phyloP scores from a whole-genome alignment of 129 eudicot species.

The Flaveria linearis region DNA sequence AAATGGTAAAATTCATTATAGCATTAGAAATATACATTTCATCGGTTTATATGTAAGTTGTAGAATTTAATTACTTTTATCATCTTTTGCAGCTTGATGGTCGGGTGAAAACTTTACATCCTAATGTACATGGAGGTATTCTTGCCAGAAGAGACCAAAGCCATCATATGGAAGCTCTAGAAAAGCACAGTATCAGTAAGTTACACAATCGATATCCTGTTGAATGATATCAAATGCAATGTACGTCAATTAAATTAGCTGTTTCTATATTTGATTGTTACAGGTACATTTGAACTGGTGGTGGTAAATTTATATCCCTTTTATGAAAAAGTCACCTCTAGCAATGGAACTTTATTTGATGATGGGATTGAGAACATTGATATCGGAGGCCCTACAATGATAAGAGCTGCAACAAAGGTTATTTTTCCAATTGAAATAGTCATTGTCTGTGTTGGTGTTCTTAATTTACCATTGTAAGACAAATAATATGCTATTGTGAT shows the following conservation, averaged over 20 bases:
- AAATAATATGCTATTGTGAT: not conserved
- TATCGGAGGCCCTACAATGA: constrained; percentile 99
- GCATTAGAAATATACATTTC: constrained; percentile 4
- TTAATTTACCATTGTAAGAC: not conserved
- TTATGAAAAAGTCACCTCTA: constrained; percentile 78
- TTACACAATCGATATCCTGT: constrained; percentile 2
- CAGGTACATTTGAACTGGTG: constrained; percentile 93
- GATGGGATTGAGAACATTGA: constrained; percentile 97
- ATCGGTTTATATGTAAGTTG: not conserved
- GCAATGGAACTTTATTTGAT: constrained; percentile 64
- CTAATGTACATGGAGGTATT: constrained; percentile 87
- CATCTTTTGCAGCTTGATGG: constrained; percentile 84
- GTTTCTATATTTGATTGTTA: not conserved
- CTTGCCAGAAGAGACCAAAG: constrained; percentile 95
- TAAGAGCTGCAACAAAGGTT: constrained; percentile 99
- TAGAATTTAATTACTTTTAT: constrained; percentile 2
- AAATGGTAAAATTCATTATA: constrained; percentile 57
- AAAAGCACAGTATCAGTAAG: constrained; percentile 77
- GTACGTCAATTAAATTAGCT: not conserved
- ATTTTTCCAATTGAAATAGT: not conserved
- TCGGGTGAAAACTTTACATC: constrained; percentile 98
- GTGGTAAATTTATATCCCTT: constrained; percentile 95
- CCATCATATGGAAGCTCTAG: constrained; percentile 96
- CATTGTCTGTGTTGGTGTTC: not conserved
- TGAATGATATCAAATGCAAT: not conserved